Conservation (phyloP, 2,329 filamentous ascomycete genomes). For the Tolypocladium paradoxum region DNA sequence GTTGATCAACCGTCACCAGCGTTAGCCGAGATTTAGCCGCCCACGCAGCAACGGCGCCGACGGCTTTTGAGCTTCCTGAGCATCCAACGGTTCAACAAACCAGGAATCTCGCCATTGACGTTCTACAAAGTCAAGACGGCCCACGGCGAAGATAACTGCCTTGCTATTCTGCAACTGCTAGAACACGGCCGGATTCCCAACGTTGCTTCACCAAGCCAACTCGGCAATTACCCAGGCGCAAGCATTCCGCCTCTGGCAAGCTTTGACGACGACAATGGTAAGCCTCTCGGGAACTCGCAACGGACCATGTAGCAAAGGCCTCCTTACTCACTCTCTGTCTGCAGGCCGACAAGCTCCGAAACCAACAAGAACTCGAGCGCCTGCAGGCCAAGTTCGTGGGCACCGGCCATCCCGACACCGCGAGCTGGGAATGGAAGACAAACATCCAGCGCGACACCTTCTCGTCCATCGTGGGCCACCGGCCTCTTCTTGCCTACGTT, state of each 20-base stretch:
- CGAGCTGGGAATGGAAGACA: conserved; percentile 92
- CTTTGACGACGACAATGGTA: conserved; percentile 12
- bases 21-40: background rate
- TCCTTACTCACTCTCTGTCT: background rate
- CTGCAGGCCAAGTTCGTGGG: conserved; percentile 94
- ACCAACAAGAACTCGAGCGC: conserved; percentile 92
- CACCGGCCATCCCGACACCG: conserved; percentile 92
- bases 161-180: too few species aligned
- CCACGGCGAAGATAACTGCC: background rate
- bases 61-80: background rate
- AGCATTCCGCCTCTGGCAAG: too few species aligned
- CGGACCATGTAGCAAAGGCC: background rate
- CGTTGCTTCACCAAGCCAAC: background rate
- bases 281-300: background rate
- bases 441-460: conserved; percentile 94
- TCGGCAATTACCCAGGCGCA: background rate
- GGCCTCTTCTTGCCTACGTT: conserved; percentile 80
- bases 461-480: conserved; percentile 80
- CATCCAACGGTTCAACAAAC: background rate
- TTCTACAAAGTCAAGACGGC: background rate
- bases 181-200: too few species aligned
- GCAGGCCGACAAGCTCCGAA: conserved; percentile 93
- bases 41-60: background rate
- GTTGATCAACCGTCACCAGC: background rate
- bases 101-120: background rate